These are phyloP conservation scores for Boletus pseudo-olivaceus DNA, from an alignment of 768 basidiomycete genomes.

Conservation along the genomic window DNA sequence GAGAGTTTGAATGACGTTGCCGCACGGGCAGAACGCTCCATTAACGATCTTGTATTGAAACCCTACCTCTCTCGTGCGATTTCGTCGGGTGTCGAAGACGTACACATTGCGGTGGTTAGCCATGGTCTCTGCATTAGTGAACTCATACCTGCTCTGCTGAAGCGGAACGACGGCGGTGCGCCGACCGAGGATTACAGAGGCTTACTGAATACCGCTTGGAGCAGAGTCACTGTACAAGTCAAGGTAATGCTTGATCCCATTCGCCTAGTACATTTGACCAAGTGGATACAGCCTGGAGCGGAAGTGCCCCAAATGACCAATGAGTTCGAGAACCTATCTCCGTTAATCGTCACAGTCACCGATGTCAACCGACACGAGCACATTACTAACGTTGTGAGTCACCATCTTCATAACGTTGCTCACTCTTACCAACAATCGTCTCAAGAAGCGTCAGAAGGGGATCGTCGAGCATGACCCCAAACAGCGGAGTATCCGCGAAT, in stretches of 20 bases:
- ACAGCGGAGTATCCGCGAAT: constrained; percentile 71
- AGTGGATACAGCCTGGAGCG: constrained; percentile 27
- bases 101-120: constrained; percentile 67
- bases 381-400: constrained; percentile 52
- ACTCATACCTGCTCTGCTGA: constrained; percentile 50
- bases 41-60: constrained; percentile 48
- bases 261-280: not conserved
- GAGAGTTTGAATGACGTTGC: constrained; percentile 67
- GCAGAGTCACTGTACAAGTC: constrained; percentile 47
- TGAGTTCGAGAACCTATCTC: constrained; percentile 25
- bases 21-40: constrained; percentile 46
- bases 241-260: constrained; percentile 34
- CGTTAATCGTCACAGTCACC: constrained; percentile 44
- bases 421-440: constrained; percentile 20
- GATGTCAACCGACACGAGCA: constrained; percentile 57
- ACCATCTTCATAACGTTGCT: not conserved
- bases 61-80: constrained; percentile 49
- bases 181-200: constrained; percentile 39
- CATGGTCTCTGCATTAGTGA: constrained; percentile 72
- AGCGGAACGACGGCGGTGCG: constrained; percentile 35
- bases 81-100: constrained; percentile 35
- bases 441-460: constrained; percentile 64
- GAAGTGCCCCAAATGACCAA: constrained; percentile 19
- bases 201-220: constrained; percentile 70
- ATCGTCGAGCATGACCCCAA: constrained; percentile 76